phyloP scores from a whole-genome alignment of 257 asterid species.

The Echium plantagineum region DNA sequence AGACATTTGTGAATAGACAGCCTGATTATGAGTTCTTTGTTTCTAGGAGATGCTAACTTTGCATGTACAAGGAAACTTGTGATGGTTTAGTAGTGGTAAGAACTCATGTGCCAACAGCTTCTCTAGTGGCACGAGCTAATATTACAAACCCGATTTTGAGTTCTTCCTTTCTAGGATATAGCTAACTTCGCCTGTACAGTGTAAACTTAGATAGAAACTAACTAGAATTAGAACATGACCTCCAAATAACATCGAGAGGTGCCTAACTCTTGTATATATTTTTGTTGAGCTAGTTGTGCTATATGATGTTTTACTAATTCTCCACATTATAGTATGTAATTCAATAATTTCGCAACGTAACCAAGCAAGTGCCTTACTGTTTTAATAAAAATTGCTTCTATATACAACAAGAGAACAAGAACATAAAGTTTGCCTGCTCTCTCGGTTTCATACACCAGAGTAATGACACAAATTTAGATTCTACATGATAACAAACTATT shows the following conservation, averaged over 20 bases:
- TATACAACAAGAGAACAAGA: too few relatives aligned
- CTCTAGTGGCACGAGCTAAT: neutral
- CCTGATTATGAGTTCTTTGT: slow-evolving; percentile 26
- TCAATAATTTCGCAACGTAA: too few relatives aligned
- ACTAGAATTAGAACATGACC: too few relatives aligned
- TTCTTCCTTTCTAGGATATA: neutral
- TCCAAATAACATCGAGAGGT: too few relatives aligned
- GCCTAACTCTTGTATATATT: neutral
- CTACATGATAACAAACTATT: neutral
- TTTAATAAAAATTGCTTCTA: too few relatives aligned
- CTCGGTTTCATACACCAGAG: neutral
- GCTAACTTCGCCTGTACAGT: neutral
- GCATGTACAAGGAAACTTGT: neutral
- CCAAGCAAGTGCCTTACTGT: neutral
- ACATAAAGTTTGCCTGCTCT: too few relatives aligned
- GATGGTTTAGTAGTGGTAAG: neutral
- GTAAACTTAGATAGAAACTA: neutral
- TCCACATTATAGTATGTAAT: too few relatives aligned
- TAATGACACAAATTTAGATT: neutral
- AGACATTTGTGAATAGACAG: slow-evolving; percentile 10
- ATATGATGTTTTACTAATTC: neutral
- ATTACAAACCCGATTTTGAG: neutral
- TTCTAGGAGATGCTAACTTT: slow-evolving; percentile 10
- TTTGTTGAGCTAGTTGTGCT: neutral
- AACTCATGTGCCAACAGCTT: neutral